phyloP scores from a whole-genome alignment of 2,329 filamentous ascomycete genomes.

The Colletotrichum sp. region DNA sequence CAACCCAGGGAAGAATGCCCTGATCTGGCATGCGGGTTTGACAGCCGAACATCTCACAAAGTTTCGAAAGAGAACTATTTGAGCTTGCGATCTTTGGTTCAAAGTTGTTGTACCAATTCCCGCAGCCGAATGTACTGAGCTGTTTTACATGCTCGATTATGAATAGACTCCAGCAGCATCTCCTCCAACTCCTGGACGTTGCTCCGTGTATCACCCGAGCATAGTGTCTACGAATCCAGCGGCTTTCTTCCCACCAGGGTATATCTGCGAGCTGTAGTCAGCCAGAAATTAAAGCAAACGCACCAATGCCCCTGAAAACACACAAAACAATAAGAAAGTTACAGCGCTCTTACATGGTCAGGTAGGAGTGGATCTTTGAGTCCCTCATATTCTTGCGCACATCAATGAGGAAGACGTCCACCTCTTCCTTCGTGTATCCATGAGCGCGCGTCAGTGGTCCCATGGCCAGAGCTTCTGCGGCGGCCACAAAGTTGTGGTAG shows the following conservation, averaged over 20 bases:
- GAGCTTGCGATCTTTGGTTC: background rate
- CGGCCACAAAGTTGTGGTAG: constrained; percentile 25
- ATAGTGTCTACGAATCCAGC: background rate
- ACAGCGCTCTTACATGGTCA: constrained; percentile 26
- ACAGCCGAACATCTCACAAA: background rate
- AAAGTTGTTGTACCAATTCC: background rate
- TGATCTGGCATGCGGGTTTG: background rate
- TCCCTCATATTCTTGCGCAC: constrained; percentile 34
- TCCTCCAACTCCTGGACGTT: too few species aligned
- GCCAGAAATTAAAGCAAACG: background rate
- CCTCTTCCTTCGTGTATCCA: constrained; percentile 31
- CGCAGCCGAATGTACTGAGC: background rate
- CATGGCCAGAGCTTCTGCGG: constrained; percentile 37
- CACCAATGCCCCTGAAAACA: background rate
- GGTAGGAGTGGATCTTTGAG: constrained; percentile 33
- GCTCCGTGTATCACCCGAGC: too few species aligned
- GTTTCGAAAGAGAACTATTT: background rate
- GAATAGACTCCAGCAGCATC: too few species aligned
- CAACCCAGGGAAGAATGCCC: background rate
- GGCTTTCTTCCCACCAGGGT: background rate
- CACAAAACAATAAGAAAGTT: background rate
- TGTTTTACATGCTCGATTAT: background rate
- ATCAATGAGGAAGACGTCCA: constrained; percentile 32
- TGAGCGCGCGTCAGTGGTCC: constrained; percentile 35
- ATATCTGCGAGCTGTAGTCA: background rate